A percentile compares a stretch with the other conserved stretches of the same genome.
Conservation (phyloP, 306 rosid species). For the Vigna unguiculata region DNA sequence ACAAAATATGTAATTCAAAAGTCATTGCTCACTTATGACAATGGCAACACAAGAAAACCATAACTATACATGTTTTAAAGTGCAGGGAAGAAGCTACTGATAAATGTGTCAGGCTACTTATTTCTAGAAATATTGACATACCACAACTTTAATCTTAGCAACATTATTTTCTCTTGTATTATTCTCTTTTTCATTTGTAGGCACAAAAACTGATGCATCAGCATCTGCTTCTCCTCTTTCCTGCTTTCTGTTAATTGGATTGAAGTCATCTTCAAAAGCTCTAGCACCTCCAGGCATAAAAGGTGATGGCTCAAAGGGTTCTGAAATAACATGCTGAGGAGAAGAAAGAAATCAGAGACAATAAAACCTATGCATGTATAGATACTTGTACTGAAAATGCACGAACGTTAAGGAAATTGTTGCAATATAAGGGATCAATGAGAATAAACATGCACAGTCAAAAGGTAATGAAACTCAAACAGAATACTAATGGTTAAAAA, state of each 20-base stretch:
- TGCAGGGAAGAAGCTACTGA: slow-evolving; percentile 19
- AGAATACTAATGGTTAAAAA: too few species aligned
- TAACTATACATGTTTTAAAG: slow-evolving; percentile 11
- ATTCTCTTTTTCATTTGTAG: slow-evolving; percentile 70
- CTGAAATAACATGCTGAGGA: slow-evolving; percentile 83
- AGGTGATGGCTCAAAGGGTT: slow-evolving; percentile 92
- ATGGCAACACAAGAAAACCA: slow-evolving; percentile 18
- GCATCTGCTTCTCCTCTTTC: slow-evolving; percentile 63
- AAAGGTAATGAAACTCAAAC: not conserved
- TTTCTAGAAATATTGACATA: slow-evolving; percentile 50
- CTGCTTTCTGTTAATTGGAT: slow-evolving; percentile 59
- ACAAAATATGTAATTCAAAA: slow-evolving; percentile 9
- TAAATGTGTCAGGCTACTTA: slow-evolving; percentile 15
- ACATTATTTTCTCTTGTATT: slow-evolving; percentile 77
- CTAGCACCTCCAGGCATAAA: slow-evolving; percentile 78
- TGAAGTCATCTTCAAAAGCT: slow-evolving; percentile 70
- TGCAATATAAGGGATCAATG: slow-evolving; percentile 7
- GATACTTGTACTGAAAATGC: slow-evolving; percentile 19
- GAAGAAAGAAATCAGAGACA: slow-evolving; percentile 45
- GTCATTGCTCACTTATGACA: not conserved
- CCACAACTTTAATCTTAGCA: slow-evolving; percentile 99
- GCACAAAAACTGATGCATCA: slow-evolving; percentile 61
- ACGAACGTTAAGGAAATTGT: slow-evolving; percentile 6
- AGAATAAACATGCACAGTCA: slow-evolving; percentile 9
- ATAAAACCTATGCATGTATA: slow-evolving; percentile 24